Evolutionary conservation across 805 yeast species (phyloP).

Genomic region (Schwanniomyces vanrijiae): DNA sequence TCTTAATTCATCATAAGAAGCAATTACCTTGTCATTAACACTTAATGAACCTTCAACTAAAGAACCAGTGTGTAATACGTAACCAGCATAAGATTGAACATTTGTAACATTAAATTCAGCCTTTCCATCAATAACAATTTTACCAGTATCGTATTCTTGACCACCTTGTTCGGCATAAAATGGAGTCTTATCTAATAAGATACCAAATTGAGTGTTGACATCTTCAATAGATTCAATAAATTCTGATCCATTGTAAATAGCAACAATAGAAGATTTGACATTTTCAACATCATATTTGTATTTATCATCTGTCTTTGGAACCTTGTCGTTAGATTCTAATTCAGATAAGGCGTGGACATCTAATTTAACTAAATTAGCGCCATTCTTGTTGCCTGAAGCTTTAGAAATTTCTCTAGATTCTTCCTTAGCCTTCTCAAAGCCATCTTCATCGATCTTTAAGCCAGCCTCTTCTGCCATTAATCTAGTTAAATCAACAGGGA

Average conservation of each 20-base stretch:
- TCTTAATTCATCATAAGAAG: constrained; percentile 87
- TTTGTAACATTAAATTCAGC: constrained; percentile 88
- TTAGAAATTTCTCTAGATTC: constrained; percentile 95
- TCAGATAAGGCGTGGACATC: constrained; percentile 88
- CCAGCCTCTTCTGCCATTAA: constrained; percentile 99
- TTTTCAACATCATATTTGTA: constrained; percentile 74
- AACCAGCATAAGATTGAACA: constrained; percentile 92
- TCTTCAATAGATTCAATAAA: constrained; percentile 52
- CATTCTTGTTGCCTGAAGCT: constrained; percentile 67
- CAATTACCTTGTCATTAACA: constrained; percentile 72
- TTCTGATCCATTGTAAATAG: constrained; percentile 63
- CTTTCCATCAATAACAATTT: constrained; percentile 80
- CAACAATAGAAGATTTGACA: constrained; percentile 66
- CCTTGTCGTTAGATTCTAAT: constrained; percentile 55
- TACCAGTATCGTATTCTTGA: constrained; percentile 95
- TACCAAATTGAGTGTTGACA: constrained; percentile 59
- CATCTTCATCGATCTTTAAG: constrained; percentile 85
- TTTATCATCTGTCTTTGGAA: constrained; percentile 82
- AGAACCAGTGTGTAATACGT: constrained; percentile 91
- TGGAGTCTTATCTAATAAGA: constrained; percentile 84
- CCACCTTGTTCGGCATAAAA: constrained; percentile 99
- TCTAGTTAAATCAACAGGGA: constrained; percentile 97
- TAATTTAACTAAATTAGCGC: constrained; percentile 65
- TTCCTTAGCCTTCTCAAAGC: constrained; percentile 85
- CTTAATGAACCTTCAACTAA: constrained; percentile 72